Percentiles rank a stretch among this genome's conserved stretches.
These are phyloP conservation scores for Agaricales sp. DNA, from an alignment of 1,284 basidiomycete species.

Conservation along the genomic window DNA sequence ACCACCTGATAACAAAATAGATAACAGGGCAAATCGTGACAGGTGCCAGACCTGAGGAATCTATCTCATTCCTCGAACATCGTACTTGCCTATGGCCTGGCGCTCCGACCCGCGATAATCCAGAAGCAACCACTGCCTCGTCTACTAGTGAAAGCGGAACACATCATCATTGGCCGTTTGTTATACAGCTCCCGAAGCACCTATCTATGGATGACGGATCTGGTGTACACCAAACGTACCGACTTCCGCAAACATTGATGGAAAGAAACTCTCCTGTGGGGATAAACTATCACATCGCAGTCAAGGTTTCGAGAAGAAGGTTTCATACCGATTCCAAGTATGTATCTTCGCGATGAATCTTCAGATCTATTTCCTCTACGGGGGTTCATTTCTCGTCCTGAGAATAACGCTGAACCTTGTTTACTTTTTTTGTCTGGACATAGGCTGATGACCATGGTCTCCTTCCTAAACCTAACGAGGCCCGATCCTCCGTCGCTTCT, in stretches of 20 bases:
- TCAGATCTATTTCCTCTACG: no score
- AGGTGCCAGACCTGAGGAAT: neutral
- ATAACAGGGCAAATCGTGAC: neutral
- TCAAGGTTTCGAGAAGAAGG: neutral
- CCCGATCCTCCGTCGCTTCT: neutral
- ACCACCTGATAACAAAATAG: neutral
- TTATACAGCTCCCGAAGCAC: neutral
- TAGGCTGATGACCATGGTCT: neutral
- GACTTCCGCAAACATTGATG: neutral
- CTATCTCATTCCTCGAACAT: neutral
- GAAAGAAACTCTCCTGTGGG: neutral
- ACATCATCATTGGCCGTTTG: neutral
- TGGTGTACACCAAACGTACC: neutral
- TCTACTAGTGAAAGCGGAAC: neutral
- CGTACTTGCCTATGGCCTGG: neutral
- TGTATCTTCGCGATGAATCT: no score
- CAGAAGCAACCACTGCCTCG: neutral
- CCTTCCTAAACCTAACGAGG: neutral
- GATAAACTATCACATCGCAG: neutral
- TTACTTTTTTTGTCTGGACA: no score
- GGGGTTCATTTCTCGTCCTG: no score
- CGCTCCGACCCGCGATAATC: neutral
- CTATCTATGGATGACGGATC: neutral
- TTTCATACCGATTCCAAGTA: neutral
- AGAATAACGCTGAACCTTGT: no score